Percentiles rank a stretch among this genome's conserved stretches.
These are phyloP conservation scores for Phytophthora sojae DNA, from an alignment of 352 stramenopile genomes.

Conservation along the genomic window DNA sequence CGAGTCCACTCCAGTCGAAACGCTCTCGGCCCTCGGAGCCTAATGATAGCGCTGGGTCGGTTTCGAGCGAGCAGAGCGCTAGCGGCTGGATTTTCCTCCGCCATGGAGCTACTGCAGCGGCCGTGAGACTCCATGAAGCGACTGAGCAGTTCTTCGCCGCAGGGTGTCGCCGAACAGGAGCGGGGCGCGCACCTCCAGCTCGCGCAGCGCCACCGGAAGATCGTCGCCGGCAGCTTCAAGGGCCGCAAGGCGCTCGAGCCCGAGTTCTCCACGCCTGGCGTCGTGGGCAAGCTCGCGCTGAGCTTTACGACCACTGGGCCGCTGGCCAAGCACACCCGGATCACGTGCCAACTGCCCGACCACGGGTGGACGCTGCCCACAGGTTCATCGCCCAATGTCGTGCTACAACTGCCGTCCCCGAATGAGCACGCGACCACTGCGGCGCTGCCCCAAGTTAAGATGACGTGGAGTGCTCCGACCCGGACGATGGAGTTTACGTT, in stretches of 20 bases:
- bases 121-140: constrained; percentile 35
- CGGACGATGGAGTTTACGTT: constrained; percentile 65
- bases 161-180: constrained; percentile 39
- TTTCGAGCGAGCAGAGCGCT: constrained; percentile 11
- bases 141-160: constrained; percentile 13
- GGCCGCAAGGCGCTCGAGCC: constrained; percentile 50
- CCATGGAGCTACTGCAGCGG: neutral
- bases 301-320: constrained; percentile 54
- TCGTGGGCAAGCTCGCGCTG: constrained; percentile 57
- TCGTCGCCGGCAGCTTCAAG: constrained; percentile 62
- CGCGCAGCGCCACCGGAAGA: constrained; percentile 70
- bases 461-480: constrained; percentile 39
- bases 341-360: constrained; percentile 63
- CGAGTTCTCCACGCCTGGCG: constrained; percentile 56
- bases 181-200: constrained; percentile 71
- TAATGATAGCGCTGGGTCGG: constrained; percentile 17
- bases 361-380: constrained; percentile 59
- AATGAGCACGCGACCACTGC: constrained; percentile 22
- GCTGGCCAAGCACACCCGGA: constrained; percentile 50
- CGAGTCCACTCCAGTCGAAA: neutral
- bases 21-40: neutral
- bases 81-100: constrained; percentile 25
- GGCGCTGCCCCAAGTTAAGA: constrained; percentile 39
- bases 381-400: constrained; percentile 32
- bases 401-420: constrained; percentile 46